Evolutionary conservation across 176 grass and related monocot genomes (phyloP).

Genomic region (bread wheat (Triticum aestivum)): IWGSC_CS_RefSeq_v2.1 NC_057806.1:106311653-106312152

Average conservation of each 20-base stretch:
- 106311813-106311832: background rate
- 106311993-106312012: background rate
- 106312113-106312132: conserved; percentile 94
- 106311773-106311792: background rate
- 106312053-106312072: conserved; percentile 67
- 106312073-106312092: conserved; percentile 95
- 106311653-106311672: background rate
- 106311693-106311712: background rate
- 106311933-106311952: background rate
- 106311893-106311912: background rate
- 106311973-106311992: background rate
- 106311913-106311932: background rate
- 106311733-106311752: background rate
- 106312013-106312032: background rate
- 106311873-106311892: background rate
- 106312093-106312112: conserved; percentile 87
- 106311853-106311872: background rate
- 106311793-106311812: background rate
- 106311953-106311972: background rate
- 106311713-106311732: conserved; percentile 9
- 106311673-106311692: background rate
- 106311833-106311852: background rate
- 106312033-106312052: background rate
- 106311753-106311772: background rate
- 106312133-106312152: conserved; percentile 98